Evolutionary conservation across 305 asterid genomes (phyloP).

Genomic region (Fraxinus latifolia): DNA sequence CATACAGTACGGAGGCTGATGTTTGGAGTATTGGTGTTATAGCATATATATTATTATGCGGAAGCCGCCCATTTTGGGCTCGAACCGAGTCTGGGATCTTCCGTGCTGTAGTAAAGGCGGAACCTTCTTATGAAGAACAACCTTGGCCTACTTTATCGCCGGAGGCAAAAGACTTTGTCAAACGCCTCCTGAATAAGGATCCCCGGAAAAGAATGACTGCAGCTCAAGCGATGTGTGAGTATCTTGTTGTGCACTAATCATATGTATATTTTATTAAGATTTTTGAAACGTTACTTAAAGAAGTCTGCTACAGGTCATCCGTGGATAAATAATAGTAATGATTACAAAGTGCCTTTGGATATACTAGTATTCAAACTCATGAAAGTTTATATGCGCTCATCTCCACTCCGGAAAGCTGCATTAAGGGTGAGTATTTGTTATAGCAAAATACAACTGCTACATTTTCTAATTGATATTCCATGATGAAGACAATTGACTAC

Average conservation of each 20-base stretch:
- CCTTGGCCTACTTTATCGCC: constrained; percentile 58
- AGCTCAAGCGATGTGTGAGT: constrained; percentile 78
- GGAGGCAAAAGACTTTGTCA: constrained; percentile 63
- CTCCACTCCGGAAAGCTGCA: constrained; percentile 94
- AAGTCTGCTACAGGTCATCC: constrained; percentile 72
- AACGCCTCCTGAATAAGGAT: constrained; percentile 56
- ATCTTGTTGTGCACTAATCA: constrained; percentile 4
- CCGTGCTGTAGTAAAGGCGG: constrained; percentile 76
- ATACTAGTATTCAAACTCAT: constrained; percentile 68
- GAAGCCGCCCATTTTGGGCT: constrained; percentile 92
- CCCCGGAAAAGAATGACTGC: constrained; percentile 88
- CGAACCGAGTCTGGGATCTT: constrained; percentile 84
- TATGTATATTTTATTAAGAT: neutral
- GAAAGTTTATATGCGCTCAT: constrained; percentile 89
- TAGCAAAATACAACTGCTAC: neutral
- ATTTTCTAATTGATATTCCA: neutral
- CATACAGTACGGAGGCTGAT: constrained; percentile 82
- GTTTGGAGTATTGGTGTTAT: constrained; percentile 88
- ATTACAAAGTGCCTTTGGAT: constrained; percentile 71
- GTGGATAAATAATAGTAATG: constrained; percentile 60
- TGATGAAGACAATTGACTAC: neutral
- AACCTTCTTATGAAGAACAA: constrained; percentile 64
- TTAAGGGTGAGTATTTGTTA: constrained; percentile 52
- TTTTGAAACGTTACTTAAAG: neutral
- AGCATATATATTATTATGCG: constrained; percentile 69